Percentiles rank a stretch among this genome's conserved stretches.
phyloP scores from a whole-genome alignment of 202 grass and related monocot species.

The Brachypodium distachyon region DNA sequence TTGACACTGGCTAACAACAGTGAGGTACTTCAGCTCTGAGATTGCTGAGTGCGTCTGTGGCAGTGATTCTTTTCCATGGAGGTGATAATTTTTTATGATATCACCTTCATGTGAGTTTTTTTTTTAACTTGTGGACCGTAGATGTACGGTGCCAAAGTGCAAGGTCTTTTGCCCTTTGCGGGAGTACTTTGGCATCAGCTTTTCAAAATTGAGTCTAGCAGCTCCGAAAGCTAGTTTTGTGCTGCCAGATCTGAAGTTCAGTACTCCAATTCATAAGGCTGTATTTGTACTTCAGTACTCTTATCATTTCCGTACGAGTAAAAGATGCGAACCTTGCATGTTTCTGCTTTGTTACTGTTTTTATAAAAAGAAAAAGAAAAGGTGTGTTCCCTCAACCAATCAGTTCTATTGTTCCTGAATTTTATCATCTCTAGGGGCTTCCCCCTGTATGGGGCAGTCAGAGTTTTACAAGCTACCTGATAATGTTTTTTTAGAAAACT shows the following conservation, averaged over 20 bases:
- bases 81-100: slow-evolving; percentile 14
- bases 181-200: background rate
- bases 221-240: background rate
- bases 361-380: too few species aligned
- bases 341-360: too few species aligned
- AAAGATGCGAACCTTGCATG: too few species aligned
- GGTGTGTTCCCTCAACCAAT: too few species aligned
- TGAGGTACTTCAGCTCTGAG: background rate
- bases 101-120: background rate
- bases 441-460: too few species aligned
- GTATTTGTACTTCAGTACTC: too few species aligned
- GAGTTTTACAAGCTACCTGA: too few species aligned
- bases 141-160: background rate
- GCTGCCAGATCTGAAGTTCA: background rate
- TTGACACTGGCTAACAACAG: background rate
- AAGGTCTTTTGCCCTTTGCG: background rate
- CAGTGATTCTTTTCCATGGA: background rate
- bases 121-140: background rate
- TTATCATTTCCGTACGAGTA: background rate
- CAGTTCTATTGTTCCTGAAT: too few species aligned
- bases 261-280: too few species aligned
- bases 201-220: background rate
- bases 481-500: too few species aligned
- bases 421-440: too few species aligned
- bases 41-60: background rate